Percentiles rank a stretch among this genome's conserved stretches.
Conservation (phyloP, 2,329 filamentous ascomycete species). For the Colletotrichum lupini region DNA sequence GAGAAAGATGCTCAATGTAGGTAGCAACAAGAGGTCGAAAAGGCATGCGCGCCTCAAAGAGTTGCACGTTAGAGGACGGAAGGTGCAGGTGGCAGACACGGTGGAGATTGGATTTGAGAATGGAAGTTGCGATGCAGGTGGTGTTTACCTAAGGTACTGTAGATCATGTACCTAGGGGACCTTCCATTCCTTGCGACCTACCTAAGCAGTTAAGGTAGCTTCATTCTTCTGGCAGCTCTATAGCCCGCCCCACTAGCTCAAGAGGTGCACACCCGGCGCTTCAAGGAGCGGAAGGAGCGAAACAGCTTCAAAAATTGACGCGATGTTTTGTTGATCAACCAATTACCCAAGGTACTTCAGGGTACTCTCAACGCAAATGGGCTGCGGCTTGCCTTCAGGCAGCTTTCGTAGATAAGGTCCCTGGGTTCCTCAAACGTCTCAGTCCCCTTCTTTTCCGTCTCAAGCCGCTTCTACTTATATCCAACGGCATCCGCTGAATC, state of each 20-base stretch:
- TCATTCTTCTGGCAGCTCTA: not conserved
- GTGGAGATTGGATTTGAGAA: constrained; percentile 11
- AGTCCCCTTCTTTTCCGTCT: too few species aligned
- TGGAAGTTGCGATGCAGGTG: not conserved
- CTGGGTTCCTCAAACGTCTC: too few species aligned
- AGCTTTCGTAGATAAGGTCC: too few species aligned
- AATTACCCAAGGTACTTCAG: too few species aligned
- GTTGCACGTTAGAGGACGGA: not conserved
- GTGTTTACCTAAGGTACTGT: not conserved
- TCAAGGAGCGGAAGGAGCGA: not conserved
- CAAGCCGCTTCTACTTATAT: too few species aligned
- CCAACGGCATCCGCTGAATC: not conserved
- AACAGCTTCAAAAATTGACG: not conserved
- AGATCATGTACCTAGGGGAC: not conserved
- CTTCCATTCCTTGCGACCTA: not conserved
- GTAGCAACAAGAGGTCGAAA: not conserved
- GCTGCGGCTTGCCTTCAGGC: too few species aligned
- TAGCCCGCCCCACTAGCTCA: not conserved
- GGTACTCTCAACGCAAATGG: too few species aligned
- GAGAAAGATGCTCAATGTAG: not conserved
- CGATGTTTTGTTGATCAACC: too few species aligned
- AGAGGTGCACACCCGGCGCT: too few species aligned
- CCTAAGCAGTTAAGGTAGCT: not conserved
- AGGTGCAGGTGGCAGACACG: not conserved
- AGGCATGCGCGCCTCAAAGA: constrained; percentile 1